Evolutionary conservation across 2,329 filamentous ascomycete species (phyloP).

Genomic region (Neonectria ditissima): DNA sequence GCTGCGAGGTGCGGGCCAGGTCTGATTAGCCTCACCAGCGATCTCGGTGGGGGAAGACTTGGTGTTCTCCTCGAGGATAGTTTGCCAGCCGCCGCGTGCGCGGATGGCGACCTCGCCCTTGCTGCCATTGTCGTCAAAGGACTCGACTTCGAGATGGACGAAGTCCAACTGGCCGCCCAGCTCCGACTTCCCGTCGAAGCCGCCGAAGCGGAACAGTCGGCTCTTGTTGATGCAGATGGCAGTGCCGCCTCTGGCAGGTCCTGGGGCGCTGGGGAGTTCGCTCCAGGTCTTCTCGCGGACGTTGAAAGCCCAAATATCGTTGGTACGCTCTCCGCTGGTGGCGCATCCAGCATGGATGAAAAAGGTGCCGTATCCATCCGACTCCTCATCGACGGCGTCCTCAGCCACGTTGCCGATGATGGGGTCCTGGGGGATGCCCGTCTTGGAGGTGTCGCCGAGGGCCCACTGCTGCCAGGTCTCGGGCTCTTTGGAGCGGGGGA

Average conservation of each 20-base stretch:
- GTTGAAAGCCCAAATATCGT: constrained; percentile 84
- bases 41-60: constrained; percentile 52
- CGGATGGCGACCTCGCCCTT: constrained; percentile 63
- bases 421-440: constrained; percentile 70
- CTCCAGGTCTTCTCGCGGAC: constrained; percentile 74
- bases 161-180: constrained; percentile 80
- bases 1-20: constrained; percentile 66
- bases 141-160: constrained; percentile 67
- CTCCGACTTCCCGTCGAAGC: constrained; percentile 78
- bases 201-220: constrained; percentile 82
- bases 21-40: constrained; percentile 48
- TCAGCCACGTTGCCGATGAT: constrained; percentile 69
- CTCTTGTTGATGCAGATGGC: constrained; percentile 73
- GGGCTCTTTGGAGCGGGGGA: constrained; percentile 50
- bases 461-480: constrained; percentile 68
- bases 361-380: constrained; percentile 73
- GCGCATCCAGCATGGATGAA: constrained; percentile 83
- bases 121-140: constrained; percentile 63
- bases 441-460: constrained; percentile 64
- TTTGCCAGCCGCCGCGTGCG: constrained; percentile 67
- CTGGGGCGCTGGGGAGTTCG: constrained; percentile 74
- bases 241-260: constrained; percentile 73
- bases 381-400: constrained; percentile 69
- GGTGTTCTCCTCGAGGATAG: constrained; percentile 55
- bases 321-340: constrained; percentile 67